Conservation (phyloP, 352 stramenopile species). For the Globisporangium acanthophoron region DNA sequence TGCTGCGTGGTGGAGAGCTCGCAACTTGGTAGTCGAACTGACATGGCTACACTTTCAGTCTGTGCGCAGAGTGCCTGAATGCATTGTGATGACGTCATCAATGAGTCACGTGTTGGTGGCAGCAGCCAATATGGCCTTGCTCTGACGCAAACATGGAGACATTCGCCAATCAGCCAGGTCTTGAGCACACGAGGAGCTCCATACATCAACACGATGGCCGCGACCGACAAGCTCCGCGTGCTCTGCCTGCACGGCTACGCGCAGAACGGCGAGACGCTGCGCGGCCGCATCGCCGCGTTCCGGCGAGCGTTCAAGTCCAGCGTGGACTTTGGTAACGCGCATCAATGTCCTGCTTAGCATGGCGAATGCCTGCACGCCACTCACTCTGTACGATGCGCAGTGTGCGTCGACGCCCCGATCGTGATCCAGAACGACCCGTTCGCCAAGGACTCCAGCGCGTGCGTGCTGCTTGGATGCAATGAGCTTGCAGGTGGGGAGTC, state of each 20-base stretch:
- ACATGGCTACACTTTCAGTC: not conserved
- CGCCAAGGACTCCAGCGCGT: conserved; percentile 31
- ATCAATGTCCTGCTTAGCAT: not conserved
- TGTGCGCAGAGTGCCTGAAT: not conserved
- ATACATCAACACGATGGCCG: conserved; percentile 10
- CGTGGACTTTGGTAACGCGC: conserved; percentile 62
- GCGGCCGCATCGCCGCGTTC: conserved; percentile 64
- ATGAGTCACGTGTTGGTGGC: not conserved
- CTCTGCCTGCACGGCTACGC: conserved; percentile 85
- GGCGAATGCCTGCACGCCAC: not conserved
- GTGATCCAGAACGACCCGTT: conserved; percentile 60
- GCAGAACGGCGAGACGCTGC: conserved; percentile 70
- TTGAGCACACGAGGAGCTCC: not conserved
- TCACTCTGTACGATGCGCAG: conserved; percentile 18
- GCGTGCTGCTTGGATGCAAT: not conserved
- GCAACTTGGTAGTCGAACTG: too few relatives aligned
- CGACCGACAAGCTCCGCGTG: conserved; percentile 54
- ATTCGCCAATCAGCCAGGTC: conserved; percentile 1
- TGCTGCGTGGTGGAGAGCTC: too few relatives aligned
- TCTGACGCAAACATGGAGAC: not conserved
- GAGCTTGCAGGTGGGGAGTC: not conserved
- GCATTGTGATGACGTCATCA: not conserved
- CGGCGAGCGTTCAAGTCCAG: conserved; percentile 69
- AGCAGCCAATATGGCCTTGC: not conserved
- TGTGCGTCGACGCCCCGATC: conserved; percentile 74